Base-by-base conservation (phyloP, 106 monocot species). In the Chionographis japonica region DNA sequence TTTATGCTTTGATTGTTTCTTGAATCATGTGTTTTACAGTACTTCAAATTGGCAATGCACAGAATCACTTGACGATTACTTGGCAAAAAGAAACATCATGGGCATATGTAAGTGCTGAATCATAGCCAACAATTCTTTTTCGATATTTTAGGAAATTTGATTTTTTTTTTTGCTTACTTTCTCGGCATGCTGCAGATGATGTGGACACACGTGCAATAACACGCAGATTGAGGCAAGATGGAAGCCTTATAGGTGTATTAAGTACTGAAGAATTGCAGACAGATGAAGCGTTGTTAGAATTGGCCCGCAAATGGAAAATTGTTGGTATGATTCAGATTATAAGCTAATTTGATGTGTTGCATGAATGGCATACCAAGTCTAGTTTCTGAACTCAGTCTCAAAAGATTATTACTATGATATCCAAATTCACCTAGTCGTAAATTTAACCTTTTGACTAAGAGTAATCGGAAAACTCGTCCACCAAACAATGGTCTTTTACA, bases 201-300 rank as follows among this genome's bases (percentile, higher is more conserved):
- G 93, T 98, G 52, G 98, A 98, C 52, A 98, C 98, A 50, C 87
- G 92, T 53, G 98, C 98, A 54, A 98, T 98, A 76, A 93, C 98
- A 58, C 92, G 92, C 54, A 84, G 98, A 75, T 67, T 98, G 61
- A 85, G 98, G 70, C 74, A 93, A 79, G 93, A 92, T 80, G 98
- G 98, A 39, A 93, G 90, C 65, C 85, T 98, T 46, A 93, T 98
- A 43, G 98, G 98, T 83, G 98, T 98, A 35, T 75, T 98, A 64
- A 90, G 87, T 70, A 98, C 98, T 37, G 93, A 98, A 67, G 85
- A 85, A 61, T 87, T 85, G 65, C 63, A 70, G 68, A 81, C 93
- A 61, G 90, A 98, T 65, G 81, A 90, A 12, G 81, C 87, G 12
- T 73, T 98, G 56, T 49, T 98, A 56, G 83, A 87, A 63, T 60